These are phyloP conservation scores for Blastobotrys muscicola DNA, from an alignment of 805 yeast species.

Conservation along the genomic window DNA sequence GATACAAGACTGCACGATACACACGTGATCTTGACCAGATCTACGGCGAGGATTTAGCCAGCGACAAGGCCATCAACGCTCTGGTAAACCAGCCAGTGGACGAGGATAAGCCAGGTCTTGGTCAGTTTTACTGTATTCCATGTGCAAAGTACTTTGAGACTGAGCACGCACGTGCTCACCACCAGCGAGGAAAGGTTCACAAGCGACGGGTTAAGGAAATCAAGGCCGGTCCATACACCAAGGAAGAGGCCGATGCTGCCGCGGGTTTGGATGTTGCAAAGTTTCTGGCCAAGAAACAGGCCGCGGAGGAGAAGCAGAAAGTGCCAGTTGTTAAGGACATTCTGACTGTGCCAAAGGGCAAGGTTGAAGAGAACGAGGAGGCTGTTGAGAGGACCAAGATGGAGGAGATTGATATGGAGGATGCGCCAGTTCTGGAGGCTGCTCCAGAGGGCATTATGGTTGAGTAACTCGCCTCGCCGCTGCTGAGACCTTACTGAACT, in stretches of 20 bases:
- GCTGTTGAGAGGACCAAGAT: background rate
- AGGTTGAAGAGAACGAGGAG: background rate
- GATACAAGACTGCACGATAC: conserved; percentile 59
- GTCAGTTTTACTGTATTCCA: conserved; percentile 88
- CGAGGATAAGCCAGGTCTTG: conserved; percentile 87
- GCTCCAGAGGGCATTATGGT: conserved; percentile 5
- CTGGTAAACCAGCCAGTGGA: conserved; percentile 71
- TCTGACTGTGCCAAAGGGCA: conserved; percentile 3
- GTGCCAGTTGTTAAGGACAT: conserved; percentile 7
- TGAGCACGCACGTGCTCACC: conserved; percentile 61
- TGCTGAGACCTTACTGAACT: too few relatives aligned
- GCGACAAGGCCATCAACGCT: conserved; percentile 50
- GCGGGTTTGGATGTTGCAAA: conserved; percentile 66
- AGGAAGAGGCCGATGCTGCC: conserved; percentile 85
- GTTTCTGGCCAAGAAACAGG: conserved; percentile 44
- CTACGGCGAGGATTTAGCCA: conserved; percentile 55
- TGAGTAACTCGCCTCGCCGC: too few relatives aligned
- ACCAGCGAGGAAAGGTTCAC: conserved; percentile 68
- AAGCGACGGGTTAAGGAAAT: conserved; percentile 76
- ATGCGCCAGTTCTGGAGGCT: background rate
- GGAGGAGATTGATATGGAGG: conserved; percentile 1
- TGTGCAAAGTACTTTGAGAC: conserved; percentile 89
- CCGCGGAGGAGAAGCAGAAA: conserved; percentile 17
- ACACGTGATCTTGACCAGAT: conserved; percentile 67
- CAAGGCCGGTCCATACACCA: conserved; percentile 72